Evolutionary conservation across 2,329 filamentous ascomycete genomes (phyloP).

Genomic region (Fusarium verticillioides): DNA sequence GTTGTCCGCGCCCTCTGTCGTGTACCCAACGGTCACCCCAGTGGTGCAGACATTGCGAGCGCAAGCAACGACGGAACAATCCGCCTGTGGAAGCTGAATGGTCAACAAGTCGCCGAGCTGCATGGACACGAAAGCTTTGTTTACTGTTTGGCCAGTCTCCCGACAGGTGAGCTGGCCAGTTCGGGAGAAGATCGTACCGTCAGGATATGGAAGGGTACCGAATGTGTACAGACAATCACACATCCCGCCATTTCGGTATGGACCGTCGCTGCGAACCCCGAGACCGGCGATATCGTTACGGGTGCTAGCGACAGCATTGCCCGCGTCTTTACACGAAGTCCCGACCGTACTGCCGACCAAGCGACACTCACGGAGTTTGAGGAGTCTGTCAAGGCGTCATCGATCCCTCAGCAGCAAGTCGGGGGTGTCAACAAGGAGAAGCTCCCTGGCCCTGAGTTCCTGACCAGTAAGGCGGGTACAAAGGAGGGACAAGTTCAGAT

Average conservation of each 20-base stretch:
- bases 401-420: slow-evolving; percentile 88
- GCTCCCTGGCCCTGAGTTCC: slow-evolving; percentile 87
- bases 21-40: slow-evolving; percentile 79
- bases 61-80: slow-evolving; percentile 93
- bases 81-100: slow-evolving; percentile 85
- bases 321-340: slow-evolving; percentile 82
- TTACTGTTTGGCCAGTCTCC: slow-evolving; percentile 81
- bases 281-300: slow-evolving; percentile 92
- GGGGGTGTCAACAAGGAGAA: slow-evolving; percentile 91
- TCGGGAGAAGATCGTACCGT: slow-evolving; percentile 95
- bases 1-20: slow-evolving; percentile 90
- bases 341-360: slow-evolving; percentile 75
- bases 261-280: slow-evolving; percentile 83
- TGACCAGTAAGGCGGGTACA: slow-evolving; percentile 84
- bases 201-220: slow-evolving; percentile 82
- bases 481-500: slow-evolving; percentile 97
- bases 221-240: slow-evolving; percentile 95
- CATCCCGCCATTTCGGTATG: slow-evolving; percentile 97
- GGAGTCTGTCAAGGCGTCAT: slow-evolving; percentile 81
- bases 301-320: slow-evolving; percentile 90
- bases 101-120: slow-evolving; percentile 79
- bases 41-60: slow-evolving; percentile 91
- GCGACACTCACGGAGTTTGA: slow-evolving; percentile 80
- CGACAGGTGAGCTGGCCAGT: slow-evolving; percentile 89
- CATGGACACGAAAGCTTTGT: slow-evolving; percentile 95